Conservation (phyloP, 352 stramenopile genomes). For the Globisporangium abappressorium region DNA sequence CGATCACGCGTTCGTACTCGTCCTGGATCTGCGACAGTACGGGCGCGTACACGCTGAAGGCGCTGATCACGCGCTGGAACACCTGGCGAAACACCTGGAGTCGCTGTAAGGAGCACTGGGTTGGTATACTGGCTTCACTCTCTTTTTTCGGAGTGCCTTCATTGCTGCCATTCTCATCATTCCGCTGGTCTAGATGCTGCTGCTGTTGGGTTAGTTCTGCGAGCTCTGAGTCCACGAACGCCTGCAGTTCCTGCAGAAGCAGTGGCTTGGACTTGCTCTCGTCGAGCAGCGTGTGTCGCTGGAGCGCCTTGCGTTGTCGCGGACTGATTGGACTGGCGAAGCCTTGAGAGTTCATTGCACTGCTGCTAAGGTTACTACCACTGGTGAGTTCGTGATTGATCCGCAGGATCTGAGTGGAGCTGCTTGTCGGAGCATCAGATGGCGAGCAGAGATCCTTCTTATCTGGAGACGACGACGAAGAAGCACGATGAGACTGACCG, state of each 20-base stretch:
- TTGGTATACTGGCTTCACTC: background rate
- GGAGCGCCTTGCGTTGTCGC: constrained; percentile 21
- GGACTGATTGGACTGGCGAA: constrained; percentile 14
- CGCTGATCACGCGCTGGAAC: constrained; percentile 48
- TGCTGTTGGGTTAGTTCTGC: constrained; percentile 7
- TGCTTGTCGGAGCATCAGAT: background rate
- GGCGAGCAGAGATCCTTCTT: background rate
- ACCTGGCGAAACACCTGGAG: constrained; percentile 57
- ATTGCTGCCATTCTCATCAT: background rate
- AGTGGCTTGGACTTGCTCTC: constrained; percentile 37
- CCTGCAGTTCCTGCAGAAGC: constrained; percentile 44
- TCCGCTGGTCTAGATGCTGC: background rate
- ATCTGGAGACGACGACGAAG: background rate
- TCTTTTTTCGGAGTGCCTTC: background rate
- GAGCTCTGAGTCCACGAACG: constrained; percentile 33
- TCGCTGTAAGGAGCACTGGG: constrained; percentile 25
- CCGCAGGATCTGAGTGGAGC: constrained; percentile 3
- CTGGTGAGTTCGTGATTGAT: background rate
- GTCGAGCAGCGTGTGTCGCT: constrained; percentile 22
- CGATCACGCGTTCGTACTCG: constrained; percentile 56
- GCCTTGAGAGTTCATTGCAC: background rate
- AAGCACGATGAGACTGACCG: background rate
- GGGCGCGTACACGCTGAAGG: constrained; percentile 65
- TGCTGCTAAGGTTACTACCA: background rate
- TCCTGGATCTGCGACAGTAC: constrained; percentile 58